A percentile compares a stretch with the other conserved stretches of the same genome.
These are phyloP conservation scores for Mrakia frigida DNA, from an alignment of 768 basidiomycete species.

Conservation along the genomic window DNA sequence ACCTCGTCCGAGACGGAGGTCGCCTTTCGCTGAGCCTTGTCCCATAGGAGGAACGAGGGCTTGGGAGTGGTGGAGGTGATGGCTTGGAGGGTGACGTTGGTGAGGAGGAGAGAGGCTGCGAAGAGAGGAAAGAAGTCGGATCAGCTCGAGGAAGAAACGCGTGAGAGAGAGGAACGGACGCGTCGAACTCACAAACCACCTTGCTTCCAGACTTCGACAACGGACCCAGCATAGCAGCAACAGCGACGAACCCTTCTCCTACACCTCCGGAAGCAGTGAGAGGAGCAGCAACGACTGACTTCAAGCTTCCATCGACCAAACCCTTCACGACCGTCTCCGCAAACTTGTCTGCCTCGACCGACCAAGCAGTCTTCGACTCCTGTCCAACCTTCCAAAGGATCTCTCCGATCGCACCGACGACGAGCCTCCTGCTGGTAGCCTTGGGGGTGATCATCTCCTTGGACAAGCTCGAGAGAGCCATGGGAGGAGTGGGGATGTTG, in stretches of 20 bases:
- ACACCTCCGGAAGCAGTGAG: constrained; percentile 59
- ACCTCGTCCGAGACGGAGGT: constrained; percentile 58
- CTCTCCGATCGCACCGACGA: constrained; percentile 60
- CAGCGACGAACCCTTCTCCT: constrained; percentile 77
- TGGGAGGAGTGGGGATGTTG: constrained; percentile 48
- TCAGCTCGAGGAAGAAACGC: not conserved
- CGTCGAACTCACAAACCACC: constrained; percentile 49
- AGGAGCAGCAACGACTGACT: constrained; percentile 59
- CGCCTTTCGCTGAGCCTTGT: constrained; percentile 44
- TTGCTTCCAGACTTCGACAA: constrained; percentile 43
- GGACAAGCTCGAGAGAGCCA: constrained; percentile 52
- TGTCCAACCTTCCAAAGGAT: constrained; percentile 51
- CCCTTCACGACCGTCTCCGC: constrained; percentile 55
- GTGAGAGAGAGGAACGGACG: not conserved
- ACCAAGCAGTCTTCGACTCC: constrained; percentile 39
- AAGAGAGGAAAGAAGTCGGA: not conserved
- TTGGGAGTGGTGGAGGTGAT: constrained; percentile 53
- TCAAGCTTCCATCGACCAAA: constrained; percentile 62
- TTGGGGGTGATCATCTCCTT: constrained; percentile 72
- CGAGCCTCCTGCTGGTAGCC: constrained; percentile 56
- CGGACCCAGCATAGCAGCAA: constrained; percentile 63
- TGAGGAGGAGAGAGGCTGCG: constrained; percentile 32
- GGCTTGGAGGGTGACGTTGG: constrained; percentile 39
- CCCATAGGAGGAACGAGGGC: constrained; percentile 80
- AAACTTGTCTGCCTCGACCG: constrained; percentile 52